phyloP scores from a whole-genome alignment of 108 stramenopile species.

The Seminavis robusta region DNA sequence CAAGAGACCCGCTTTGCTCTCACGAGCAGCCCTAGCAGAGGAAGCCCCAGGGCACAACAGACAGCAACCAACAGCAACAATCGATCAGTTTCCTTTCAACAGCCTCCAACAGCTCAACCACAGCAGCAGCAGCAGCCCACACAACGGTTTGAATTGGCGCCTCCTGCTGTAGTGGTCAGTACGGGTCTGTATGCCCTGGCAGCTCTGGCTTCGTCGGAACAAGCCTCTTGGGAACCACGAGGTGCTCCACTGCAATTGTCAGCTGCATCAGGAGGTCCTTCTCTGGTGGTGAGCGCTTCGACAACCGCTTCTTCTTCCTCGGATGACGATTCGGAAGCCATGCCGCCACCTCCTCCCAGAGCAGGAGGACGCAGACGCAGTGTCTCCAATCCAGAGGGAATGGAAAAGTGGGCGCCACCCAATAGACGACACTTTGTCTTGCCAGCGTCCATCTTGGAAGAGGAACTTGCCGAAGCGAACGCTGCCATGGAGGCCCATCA shows the following conservation, averaged over 20 bases:
- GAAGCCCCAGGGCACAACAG: not conserved
- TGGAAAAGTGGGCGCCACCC: conserved; percentile 82
- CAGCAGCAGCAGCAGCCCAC: not conserved
- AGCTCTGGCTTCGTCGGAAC: conserved; percentile 36
- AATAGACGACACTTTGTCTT: conserved; percentile 68
- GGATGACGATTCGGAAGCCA: conserved; percentile 57
- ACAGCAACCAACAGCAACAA: not conserved
- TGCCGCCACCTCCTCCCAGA: conserved; percentile 73
- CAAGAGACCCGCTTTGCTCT: not conserved
- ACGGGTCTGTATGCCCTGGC: conserved; percentile 54
- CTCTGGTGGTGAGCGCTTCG: conserved; percentile 2
- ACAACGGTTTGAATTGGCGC: not conserved
- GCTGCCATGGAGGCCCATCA: conserved; percentile 38
- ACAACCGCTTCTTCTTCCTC: conserved; percentile 21
- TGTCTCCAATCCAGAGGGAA: conserved; percentile 86
- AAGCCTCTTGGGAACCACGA: conserved; percentile 16
- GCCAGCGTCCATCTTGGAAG: conserved; percentile 71
- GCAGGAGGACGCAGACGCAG: conserved; percentile 57
- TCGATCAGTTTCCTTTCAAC: not conserved
- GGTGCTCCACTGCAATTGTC: not conserved
- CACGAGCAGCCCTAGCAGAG: not conserved
- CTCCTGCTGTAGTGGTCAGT: conserved; percentile 12
- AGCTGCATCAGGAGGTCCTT: not conserved
- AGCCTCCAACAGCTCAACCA: not conserved
- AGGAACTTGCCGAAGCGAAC: conserved; percentile 74